phyloP scores from a whole-genome alignment of 768 basidiomycete genomes.

The Clitopilus hobsonii region DNA sequence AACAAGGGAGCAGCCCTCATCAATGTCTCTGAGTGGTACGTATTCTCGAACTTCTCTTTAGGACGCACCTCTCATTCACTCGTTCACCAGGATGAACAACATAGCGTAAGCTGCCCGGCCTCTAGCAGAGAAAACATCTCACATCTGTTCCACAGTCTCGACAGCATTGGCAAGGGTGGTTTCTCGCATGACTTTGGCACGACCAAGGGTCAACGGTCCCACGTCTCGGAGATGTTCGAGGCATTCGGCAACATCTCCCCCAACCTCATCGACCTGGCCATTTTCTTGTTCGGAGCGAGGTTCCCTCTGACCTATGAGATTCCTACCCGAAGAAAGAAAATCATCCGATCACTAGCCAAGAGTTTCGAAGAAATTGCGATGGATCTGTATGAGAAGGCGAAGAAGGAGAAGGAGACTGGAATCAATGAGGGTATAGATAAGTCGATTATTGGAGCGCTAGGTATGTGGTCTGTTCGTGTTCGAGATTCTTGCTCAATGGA shows the following conservation, averaged over 20 bases:
- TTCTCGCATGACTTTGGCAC: slow-evolving; percentile 55
- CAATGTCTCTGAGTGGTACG: slow-evolving; percentile 42
- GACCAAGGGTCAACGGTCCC: slow-evolving; percentile 40
- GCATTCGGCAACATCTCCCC: slow-evolving; percentile 22
- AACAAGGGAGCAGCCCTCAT: slow-evolving; percentile 28
- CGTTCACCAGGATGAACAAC: slow-evolving; percentile 34
- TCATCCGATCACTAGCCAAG: slow-evolving; percentile 22
- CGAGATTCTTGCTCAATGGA: neutral
- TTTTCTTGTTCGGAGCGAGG: slow-evolving; percentile 30
- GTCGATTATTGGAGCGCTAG: slow-evolving; percentile 33
- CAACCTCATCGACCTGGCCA: slow-evolving; percentile 20
- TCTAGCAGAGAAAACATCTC: neutral
- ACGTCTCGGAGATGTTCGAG: slow-evolving; percentile 37
- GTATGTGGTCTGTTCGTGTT: slow-evolving; percentile 14
- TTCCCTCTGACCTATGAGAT: slow-evolving; percentile 30
- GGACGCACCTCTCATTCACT: slow-evolving; percentile 31
- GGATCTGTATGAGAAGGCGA: slow-evolving; percentile 29
- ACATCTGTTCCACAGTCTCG: slow-evolving; percentile 30
- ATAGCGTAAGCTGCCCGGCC: slow-evolving; percentile 29
- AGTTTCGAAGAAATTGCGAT: slow-evolving; percentile 36
- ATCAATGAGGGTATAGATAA: slow-evolving; percentile 25
- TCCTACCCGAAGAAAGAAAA: slow-evolving; percentile 28
- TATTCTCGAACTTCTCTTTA: slow-evolving; percentile 9
- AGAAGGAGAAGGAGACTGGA: slow-evolving; percentile 24
- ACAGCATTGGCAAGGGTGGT: slow-evolving; percentile 54